These are phyloP conservation scores for Thermochaetoides dissita DNA, from an alignment of 2,329 filamentous ascomycete genomes.

Conservation along the genomic window DNA sequence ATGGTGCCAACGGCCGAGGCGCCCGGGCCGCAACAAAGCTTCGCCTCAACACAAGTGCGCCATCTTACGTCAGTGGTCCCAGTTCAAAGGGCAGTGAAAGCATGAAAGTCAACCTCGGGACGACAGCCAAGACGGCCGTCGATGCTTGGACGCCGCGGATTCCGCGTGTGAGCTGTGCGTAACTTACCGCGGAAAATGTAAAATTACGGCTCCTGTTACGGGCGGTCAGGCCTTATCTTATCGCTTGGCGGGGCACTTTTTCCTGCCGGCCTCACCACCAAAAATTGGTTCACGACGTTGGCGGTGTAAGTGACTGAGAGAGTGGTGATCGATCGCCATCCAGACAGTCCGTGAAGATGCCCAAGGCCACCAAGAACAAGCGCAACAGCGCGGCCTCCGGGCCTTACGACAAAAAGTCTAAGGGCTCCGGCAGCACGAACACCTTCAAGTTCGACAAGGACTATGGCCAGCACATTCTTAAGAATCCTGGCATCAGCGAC, in stretches of 20 bases:
- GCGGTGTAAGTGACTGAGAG: constrained; percentile 1
- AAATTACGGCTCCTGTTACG: no score
- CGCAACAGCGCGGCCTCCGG: constrained; percentile 19
- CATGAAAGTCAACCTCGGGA: not conserved
- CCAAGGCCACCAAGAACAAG: constrained; percentile 27
- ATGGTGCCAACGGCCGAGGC: no score
- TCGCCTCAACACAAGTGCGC: constrained; percentile 14
- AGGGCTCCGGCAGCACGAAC: constrained; percentile 44
- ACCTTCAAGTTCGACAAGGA: constrained; percentile 97
- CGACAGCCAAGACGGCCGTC: no score
- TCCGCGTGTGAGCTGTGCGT: no score
- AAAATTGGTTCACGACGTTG: constrained; percentile 6
- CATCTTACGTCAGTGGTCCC: constrained; percentile 15
- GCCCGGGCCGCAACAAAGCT: constrained; percentile 2
- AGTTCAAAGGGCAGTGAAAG: not conserved
- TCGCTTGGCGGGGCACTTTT: constrained; percentile 13
- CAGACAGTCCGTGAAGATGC: constrained; percentile 20
- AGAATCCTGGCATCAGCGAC: constrained; percentile 29
- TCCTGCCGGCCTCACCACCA: constrained; percentile 12
- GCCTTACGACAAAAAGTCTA: constrained; percentile 24
- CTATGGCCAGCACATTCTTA: constrained; percentile 78
- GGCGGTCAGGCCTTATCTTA: constrained; percentile 10
- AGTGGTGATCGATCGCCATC: not conserved
- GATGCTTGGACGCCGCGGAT: no score
- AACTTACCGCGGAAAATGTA: no score